Evolutionary conservation across 1,284 basidiomycete species (phyloP).

Genomic region (Leccinum fallax): DNA sequence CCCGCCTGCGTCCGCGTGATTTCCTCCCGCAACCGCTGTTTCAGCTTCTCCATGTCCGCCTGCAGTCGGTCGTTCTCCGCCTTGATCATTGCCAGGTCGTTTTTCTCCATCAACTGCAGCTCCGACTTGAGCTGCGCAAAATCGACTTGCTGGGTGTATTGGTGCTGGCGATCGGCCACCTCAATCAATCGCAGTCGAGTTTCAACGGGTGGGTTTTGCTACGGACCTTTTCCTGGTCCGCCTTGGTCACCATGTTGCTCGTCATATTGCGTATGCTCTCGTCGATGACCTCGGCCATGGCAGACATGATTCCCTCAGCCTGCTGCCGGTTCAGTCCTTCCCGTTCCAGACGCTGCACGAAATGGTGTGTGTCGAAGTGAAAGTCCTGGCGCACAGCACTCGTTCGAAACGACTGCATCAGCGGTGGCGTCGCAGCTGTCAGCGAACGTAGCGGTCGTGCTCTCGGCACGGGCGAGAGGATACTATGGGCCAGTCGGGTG

Average conservation of each 20-base stretch:
- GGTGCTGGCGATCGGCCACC: constrained; percentile 55
- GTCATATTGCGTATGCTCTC: constrained; percentile 95
- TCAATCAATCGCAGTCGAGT: constrained; percentile 12
- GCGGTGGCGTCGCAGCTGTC: background rate
- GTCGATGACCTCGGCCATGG: constrained; percentile 93
- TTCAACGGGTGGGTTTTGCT: background rate
- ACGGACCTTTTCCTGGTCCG: constrained; percentile 90
- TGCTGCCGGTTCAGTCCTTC: constrained; percentile 88
- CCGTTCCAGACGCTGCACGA: constrained; percentile 85
- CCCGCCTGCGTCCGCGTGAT: constrained; percentile 93
- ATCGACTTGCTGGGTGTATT: constrained; percentile 96
- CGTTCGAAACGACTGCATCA: constrained; percentile 25
- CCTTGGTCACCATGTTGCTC: constrained; percentile 90
- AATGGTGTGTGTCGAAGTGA: constrained; percentile 94
- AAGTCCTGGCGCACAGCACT: constrained; percentile 44
- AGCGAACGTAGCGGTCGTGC: constrained; percentile 8
- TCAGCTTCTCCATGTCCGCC: constrained; percentile 93
- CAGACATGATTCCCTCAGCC: constrained; percentile 93
- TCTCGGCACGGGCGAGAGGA: constrained; percentile 7
- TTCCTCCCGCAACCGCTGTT: constrained; percentile 91
- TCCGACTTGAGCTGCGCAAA: constrained; percentile 97
- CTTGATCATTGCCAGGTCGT: constrained; percentile 95
- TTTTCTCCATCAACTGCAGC: constrained; percentile 95
- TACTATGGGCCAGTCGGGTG: constrained; percentile 12
- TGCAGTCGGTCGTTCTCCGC: constrained; percentile 93